These are phyloP conservation scores for Cunninghamia lanceolata DNA, from an alignment of 75 land plant species.

Conservation along the genomic window DNA sequence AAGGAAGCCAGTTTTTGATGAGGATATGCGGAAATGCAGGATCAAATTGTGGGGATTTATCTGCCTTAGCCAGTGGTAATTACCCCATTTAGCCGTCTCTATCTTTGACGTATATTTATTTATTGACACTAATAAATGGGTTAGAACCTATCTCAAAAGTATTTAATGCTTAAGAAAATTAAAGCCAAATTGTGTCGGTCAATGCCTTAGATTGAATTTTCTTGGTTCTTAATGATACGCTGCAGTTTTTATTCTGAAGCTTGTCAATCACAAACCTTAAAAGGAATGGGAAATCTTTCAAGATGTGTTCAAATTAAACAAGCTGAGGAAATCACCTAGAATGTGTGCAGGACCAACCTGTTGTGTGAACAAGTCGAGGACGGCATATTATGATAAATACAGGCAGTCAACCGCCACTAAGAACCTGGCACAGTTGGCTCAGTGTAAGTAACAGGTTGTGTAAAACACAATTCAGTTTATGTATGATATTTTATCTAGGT, in stretches of 20 bases:
- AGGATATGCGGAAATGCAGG: constrained; percentile 4
- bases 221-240: background rate
- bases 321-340: too few species aligned
- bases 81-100: background rate
- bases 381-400: constrained; percentile 25
- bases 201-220: too few species aligned
- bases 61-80: constrained; percentile 21
- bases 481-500: background rate
- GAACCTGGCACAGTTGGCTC: constrained; percentile 55
- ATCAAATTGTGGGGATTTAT: constrained; percentile 9
- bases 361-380: constrained; percentile 27
- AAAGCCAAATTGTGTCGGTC: background rate
- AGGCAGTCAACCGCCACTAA: constrained; percentile 40
- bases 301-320: too few species aligned
- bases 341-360: constrained; percentile 31
- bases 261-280: too few species aligned
- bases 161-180: background rate
- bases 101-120: background rate
- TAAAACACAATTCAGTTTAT: background rate
- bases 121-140: background rate
- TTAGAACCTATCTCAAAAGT: background rate
- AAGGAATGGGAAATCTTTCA: too few species aligned
- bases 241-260: background rate
- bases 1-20: constrained; percentile 19
- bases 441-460: constrained; percentile 19